Evolutionary conservation across 768 basidiomycete genomes (phyloP).

Genomic region (Boletus reticuloceps): DNA sequence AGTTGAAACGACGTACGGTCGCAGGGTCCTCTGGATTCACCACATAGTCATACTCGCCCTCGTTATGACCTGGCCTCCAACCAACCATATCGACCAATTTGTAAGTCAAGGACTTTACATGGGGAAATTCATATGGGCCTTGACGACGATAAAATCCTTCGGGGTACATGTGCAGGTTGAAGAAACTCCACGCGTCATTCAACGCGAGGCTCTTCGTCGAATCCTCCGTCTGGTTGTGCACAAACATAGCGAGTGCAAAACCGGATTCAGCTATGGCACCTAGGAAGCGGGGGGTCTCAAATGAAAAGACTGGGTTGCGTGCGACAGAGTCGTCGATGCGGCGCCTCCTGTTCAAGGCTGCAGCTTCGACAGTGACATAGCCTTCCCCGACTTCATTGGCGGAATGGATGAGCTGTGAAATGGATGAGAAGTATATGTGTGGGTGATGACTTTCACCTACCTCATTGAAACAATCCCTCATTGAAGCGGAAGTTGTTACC

Average conservation of each 20-base stretch:
- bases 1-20: conserved; percentile 5
- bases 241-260: conserved; percentile 17
- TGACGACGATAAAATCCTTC: conserved; percentile 17
- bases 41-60: conserved; percentile 13
- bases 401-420: conserved; percentile 9
- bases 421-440: no score
- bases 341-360: conserved; percentile 11
- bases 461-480: background rate
- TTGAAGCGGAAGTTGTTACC: background rate
- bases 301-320: conserved; percentile 17
- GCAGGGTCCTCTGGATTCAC: conserved; percentile 4
- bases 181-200: conserved; percentile 17
- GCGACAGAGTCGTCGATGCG: conserved; percentile 26
- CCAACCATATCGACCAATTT: background rate
- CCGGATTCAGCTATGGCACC: conserved; percentile 15
- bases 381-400: conserved; percentile 16
- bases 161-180: conserved; percentile 10
- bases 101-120: background rate
- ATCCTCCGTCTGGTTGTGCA: conserved; percentile 16
- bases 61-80: conserved; percentile 13
- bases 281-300: conserved; percentile 12
- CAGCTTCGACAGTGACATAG: conserved; percentile 16
- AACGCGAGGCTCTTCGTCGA: conserved; percentile 9
- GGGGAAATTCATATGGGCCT: conserved; percentile 1
- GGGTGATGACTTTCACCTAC: background rate